Evolutionary conservation across 164 flowering plant genomes (phyloP).

Genomic region (Buxus sempervirens): DNA sequence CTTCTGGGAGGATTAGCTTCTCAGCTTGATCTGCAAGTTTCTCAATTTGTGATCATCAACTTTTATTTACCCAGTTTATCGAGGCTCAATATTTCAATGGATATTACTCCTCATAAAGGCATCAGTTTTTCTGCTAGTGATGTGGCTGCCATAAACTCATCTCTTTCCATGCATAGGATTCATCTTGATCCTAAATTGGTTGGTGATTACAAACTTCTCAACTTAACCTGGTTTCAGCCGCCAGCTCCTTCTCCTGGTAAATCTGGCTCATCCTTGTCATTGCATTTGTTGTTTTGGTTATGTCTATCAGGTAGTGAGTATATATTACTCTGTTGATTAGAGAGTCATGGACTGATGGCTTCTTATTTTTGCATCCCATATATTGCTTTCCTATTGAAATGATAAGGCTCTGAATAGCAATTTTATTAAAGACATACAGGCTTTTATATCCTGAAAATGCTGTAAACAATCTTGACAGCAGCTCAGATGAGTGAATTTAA

Average conservation of each 20-base stretch:
- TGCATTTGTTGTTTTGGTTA: not conserved
- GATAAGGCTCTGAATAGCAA: not conserved
- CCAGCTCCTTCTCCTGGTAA: conserved; percentile 56
- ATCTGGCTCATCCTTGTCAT: not conserved
- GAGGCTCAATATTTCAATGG: conserved; percentile 65
- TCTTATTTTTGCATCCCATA: too few species aligned
- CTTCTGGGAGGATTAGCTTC: conserved; percentile 54
- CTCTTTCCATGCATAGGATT: conserved; percentile 46
- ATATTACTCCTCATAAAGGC: conserved; percentile 63
- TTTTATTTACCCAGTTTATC: conserved; percentile 54
- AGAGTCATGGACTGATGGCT: not conserved
- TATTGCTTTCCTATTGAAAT: not conserved
- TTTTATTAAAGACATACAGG: not conserved
- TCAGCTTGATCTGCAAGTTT: conserved; percentile 41
- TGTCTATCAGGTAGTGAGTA: not conserved
- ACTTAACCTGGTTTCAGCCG: conserved; percentile 63
- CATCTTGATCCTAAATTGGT: conserved; percentile 43
- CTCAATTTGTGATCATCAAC: conserved; percentile 63
- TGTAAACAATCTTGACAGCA: not conserved
- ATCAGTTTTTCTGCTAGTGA: conserved; percentile 54
- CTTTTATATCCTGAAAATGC: not conserved
- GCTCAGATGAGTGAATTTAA: not conserved
- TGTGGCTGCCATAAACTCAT: conserved; percentile 51
- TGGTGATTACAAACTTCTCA: conserved; percentile 66
- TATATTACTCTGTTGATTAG: not conserved